phyloP scores from a whole-genome alignment of 2,329 filamentous ascomycete species.

The Botrytis cinerea region DNA sequence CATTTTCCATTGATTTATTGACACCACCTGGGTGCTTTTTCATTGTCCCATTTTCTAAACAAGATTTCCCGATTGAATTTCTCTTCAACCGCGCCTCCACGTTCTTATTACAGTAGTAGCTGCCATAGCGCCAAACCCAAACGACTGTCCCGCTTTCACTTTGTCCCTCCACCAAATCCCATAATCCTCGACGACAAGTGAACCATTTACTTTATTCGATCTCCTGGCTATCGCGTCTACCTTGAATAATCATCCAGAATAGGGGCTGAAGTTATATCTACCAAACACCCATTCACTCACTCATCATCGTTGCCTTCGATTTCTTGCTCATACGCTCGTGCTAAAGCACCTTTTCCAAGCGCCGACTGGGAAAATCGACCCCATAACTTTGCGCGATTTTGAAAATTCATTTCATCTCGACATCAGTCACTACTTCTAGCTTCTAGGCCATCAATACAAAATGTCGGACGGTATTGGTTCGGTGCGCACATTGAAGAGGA shows the following conservation, averaged over 20 bases:
- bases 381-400: conserved; percentile 21
- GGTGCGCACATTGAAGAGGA: conserved; percentile 90
- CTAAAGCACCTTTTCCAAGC: conserved; percentile 18
- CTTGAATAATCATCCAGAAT: neutral
- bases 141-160: conserved; percentile 26
- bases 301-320: conserved; percentile 5
- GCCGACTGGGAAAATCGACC: conserved; percentile 17
- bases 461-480: conserved; percentile 63
- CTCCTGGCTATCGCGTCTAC: conserved; percentile 12
- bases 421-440: conserved; percentile 4
- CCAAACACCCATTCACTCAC: neutral
- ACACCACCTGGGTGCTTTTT: neutral
- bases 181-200: conserved; percentile 21
- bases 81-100: conserved; percentile 19
- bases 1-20: conserved; percentile 1
- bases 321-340: conserved; percentile 7
- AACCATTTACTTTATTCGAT: conserved; percentile 1
- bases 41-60: conserved; percentile 10
- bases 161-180: conserved; percentile 24
- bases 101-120: conserved; percentile 2
- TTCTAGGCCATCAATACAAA: conserved; percentile 27
- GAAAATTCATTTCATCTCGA: conserved; percentile 7
- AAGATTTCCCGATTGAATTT: conserved; percentile 12
- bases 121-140: conserved; percentile 24
- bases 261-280: neutral